Percentiles rank a stretch among this genome's conserved stretches.
Conservation (phyloP, 1,284 basidiomycete genomes). For the Sparassis latifolia region DNA sequence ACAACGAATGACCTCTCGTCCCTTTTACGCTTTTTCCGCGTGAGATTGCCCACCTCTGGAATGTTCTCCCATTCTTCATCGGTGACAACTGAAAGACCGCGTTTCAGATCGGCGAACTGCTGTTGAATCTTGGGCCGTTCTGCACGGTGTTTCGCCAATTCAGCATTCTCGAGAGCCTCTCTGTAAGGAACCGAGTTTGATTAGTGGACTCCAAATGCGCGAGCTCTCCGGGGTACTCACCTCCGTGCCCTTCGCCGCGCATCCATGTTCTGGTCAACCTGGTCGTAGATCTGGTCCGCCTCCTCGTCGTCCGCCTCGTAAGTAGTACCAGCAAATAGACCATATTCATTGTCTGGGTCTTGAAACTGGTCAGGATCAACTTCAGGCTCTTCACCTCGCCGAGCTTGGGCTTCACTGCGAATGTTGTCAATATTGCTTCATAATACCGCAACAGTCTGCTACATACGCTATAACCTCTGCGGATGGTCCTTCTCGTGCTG, state of each 20-base stretch:
- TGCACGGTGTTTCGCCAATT: conserved; percentile 66
- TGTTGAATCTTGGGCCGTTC: conserved; percentile 88
- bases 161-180: conserved; percentile 70
- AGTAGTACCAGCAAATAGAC: conserved; percentile 91
- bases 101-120: conserved; percentile 93
- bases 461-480: conserved; percentile 82
- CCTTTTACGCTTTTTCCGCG: conserved; percentile 84
- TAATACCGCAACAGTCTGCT: not conserved
- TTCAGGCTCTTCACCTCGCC: conserved; percentile 81
- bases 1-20: conserved; percentile 86
- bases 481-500: conserved; percentile 89
- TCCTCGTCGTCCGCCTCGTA: conserved; percentile 99
- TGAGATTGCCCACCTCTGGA: conserved; percentile 95
- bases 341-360: conserved; percentile 96
- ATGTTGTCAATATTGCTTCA: not conserved
- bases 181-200: conserved; percentile 28
- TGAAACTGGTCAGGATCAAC: conserved; percentile 87
- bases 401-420: conserved; percentile 70
- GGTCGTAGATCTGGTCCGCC: conserved; percentile 92
- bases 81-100: conserved; percentile 79
- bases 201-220: conserved; percentile 7
- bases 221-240: conserved; percentile 37
- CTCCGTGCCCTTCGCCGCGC: conserved; percentile 73
- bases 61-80: conserved; percentile 93
- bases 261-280: conserved; percentile 89